Evolutionary conservation across 2,329 filamentous ascomycete species (phyloP), one percentile per base, ranked within the genome.

Genomic region (Fusarium pseudonygamai): DNA sequence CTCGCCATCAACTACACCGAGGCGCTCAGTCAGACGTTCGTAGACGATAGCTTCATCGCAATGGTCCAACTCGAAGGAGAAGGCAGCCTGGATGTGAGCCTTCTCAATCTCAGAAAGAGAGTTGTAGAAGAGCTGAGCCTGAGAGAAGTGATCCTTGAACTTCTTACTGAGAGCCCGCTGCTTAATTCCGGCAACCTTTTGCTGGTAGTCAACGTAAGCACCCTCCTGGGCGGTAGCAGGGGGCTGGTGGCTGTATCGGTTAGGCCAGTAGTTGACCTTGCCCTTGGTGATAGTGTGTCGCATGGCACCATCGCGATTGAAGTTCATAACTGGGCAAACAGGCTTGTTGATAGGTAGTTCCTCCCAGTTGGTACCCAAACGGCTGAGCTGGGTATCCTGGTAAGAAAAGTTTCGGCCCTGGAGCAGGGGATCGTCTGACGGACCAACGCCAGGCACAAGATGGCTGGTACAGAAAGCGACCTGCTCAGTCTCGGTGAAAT

Each of bases 121-220:
- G 84, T 96, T 96, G 84, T 91, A 96, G 84, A 96, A 96, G 4
- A 96, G 85, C 79, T 95, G 93, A 0, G 93, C 93, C 80, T 96
- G 93, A 56, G 88, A 91, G 82, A 89, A 89, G 79, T 96, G 93
- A 70, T 96, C 93, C 72, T 86, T 88, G 85, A 96, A 96, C 83
- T 96, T 96, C 74, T 87, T 87, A 72, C 90, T 93, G 78, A 89
- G 86, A 11, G 91, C 84, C 16, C 93, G 90, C 24, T 87, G 84
- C 84, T 96, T 96, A 79, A 93, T 90, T 7, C 93, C 93, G 9
- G 84, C 85, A 3, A 93, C 82, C 80, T 91, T 92, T 67, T 89
- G 84, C 0, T 82, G 83, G 0, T 90, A 92, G 52, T 94, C 92
- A 8, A 89, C 80, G 73, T 94, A 96, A 1, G 87, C 92, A 5